Base-by-base conservation (phyloP, 805 yeast species). In the Sugiyamaella valdiviana region DNA sequence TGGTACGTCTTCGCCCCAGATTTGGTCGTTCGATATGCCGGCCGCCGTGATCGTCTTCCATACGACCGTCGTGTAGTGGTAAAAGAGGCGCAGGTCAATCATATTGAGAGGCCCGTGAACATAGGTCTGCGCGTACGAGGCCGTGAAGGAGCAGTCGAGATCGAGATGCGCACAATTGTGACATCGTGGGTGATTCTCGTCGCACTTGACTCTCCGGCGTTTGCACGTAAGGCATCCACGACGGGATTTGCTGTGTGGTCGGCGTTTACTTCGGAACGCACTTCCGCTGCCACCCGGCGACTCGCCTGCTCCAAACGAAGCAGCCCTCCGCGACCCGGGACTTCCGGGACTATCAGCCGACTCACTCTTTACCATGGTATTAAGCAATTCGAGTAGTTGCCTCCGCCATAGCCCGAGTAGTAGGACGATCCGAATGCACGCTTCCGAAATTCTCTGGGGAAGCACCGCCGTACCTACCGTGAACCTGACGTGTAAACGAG, bases 161-260 rank as follows among this genome's bases (percentile, higher is more conserved):
- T 85, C 83, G 80, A 90, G 78, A 52, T 88, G 82, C 43, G 72
- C 67, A 66, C 98, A 90, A 66, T 88, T 88, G 19, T 70, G 70
- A 64, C 98, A 90, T 6, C 71, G 63, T 0, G 97, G 97, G 51
- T 80, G 83, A 0, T 71, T 70, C 64, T 91, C 97, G 63, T 90
- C 97, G 71, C 98, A 90, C 63, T 90, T 90, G 37, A 91, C 96
- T 45, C 97, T 72, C 58, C 98, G 76, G 54, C 79, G 76, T 62
- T 90, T 90, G 67, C 98, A 90, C 2, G 95, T 85, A 36, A 81
- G 77, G 67, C 98, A 90, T 0, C 98, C 98, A 49, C 79, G 78
- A 49, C 95, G 77, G 32, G 95, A 85, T 66, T 91, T 91, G 51
- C 82, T 85, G 63, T 91, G 98, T 60, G 83, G 91, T 60, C 86